Evolutionary conservation across 75 land plant genomes (phyloP), one percentile per base, ranked within the genome.

Genomic region (Adiantum capillusveneris): DNA sequence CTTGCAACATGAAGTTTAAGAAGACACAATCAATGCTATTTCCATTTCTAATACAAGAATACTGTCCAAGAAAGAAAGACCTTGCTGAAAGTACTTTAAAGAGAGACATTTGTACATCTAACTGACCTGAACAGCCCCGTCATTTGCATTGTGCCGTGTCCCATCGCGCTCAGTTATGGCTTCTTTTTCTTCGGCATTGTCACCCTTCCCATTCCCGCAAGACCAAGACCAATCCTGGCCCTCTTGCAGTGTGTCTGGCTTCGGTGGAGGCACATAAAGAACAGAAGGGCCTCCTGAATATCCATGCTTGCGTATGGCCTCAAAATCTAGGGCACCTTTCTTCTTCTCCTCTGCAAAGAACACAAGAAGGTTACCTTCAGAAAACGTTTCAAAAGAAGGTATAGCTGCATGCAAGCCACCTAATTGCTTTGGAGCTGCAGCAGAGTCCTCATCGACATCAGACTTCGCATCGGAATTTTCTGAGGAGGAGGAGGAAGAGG

Each of bases 141-240:
- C 75, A 7, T 62, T 74, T 29, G 79, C 30, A 27, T 75, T 70
- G 19, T 63, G 67, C 41, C 90, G 79, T 5, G 87, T 86, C 37
- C 44, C 66, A 65, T 86, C 85, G 26, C 90, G 68, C 19, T 83
- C 83, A 49, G 75, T 74, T 42, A 54, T 75, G 16, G 94, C 60
- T 44, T 93, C 98, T 14, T 25, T 19, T 44, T 81, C 88, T 21
- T 56, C 69, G 5, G 30, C 61, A 7, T 25, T 20, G 20, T 61
- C 78, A 58, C 68, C 63, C 19, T 55, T 70, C 44, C 82, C 63
- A 54, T 71, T 86, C 30, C 98, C 98, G 46, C 67, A 65, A 5
- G 98, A 94, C 98, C 98, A 94, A 25, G 96, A 78, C 98, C 98
- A 94, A 64, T 94, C 79, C 34, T 51, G 83, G 26, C 80, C 81